Percentiles rank a stretch among this genome's conserved stretches.
Conservation (phyloP, 1,139 yeast genomes). For the Diutina mesorugosa region DNA sequence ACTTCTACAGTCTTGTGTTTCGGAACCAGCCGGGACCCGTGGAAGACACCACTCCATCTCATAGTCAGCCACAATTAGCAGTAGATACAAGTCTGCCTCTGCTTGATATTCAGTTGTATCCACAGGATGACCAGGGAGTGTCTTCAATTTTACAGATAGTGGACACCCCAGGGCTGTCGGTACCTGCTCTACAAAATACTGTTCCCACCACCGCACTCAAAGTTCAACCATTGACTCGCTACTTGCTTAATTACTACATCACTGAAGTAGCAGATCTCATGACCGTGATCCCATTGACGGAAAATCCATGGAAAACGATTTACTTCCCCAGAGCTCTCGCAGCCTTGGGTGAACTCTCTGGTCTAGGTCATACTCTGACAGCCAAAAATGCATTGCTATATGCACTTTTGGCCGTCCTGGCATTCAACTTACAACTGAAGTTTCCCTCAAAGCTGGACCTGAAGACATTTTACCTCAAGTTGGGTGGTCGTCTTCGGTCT, state of each 20-base stretch:
- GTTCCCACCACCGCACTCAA: conserved; percentile 47
- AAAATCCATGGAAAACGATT: conserved; percentile 80
- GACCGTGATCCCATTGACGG: conserved; percentile 75
- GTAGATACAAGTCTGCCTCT: conserved; percentile 3
- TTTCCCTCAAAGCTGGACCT: conserved; percentile 47
- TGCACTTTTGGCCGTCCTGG: conserved; percentile 71
- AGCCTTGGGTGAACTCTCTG: conserved; percentile 72
- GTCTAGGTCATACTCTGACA: conserved; percentile 61
- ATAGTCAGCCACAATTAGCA: neutral
- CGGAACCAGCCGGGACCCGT: conserved; percentile 10
- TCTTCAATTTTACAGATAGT: conserved; percentile 40
- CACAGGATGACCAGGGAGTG: conserved; percentile 15
- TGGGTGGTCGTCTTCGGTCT: conserved; percentile 61
- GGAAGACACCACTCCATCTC: neutral
- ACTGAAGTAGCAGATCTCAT: conserved; percentile 74
- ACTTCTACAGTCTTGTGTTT: conserved; percentile 33
- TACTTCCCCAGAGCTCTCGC: conserved; percentile 72
- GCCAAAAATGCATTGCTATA: conserved; percentile 71
- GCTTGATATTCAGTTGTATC: conserved; percentile 7
- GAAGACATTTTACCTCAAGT: conserved; percentile 55
- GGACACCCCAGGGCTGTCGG: conserved; percentile 10
- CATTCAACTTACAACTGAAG: conserved; percentile 68
- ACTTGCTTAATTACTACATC: conserved; percentile 61
- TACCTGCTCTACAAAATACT: conserved; percentile 25
- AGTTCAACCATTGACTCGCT: conserved; percentile 56